Evolutionary conservation across 108 stramenopile genomes (phyloP), one percentile per base, ranked within the genome.

Genomic region (Skeletonema marinoi): DNA sequence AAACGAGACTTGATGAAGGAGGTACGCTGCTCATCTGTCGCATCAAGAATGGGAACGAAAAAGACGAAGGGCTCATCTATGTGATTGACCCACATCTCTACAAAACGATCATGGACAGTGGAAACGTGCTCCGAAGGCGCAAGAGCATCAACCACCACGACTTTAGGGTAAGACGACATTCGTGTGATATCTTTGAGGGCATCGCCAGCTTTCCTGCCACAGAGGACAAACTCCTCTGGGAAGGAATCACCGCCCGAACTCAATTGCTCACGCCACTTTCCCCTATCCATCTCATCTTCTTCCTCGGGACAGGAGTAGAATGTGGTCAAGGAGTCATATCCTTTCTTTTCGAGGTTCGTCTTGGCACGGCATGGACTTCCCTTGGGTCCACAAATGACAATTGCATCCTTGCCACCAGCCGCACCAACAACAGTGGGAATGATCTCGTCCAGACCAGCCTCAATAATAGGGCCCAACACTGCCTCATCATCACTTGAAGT

Each of bases 1-100:
- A 64, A 66, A 9, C 73, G 68, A 25, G 80, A 80, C 51, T 74
- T 70, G 68, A 80, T 68, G 64, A 80, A 74, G 67, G 56, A 74
- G 60, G 58, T 68, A 5, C 80, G 68, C 13, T 64, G 19, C 51
- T 74, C 19, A 48, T 80, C 80, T 3, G 32, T 48, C 31, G 68
- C 64, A 65, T 80, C 73, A 14, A 80, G 56, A 33, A 80, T 80
- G 10, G 80, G 80, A 69, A 59, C 73, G 17, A 80, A 58, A 31
- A 80, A 36, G 44, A 80, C 56, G 25, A 70, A 80, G 32, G 74
- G 33, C 19, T 65, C 73, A 29, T 70, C 51, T 16, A 74, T 59
- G 31, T 74, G 70, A 5, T 38, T 61, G 7, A 56, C 9, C 38
- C 61, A 32, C 70, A 31, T 35, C 65, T 68, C 64, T 67, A 69